Base-by-base conservation (phyloP, 345 rosid genomes). In the Eucalyptus regnans region DNA sequence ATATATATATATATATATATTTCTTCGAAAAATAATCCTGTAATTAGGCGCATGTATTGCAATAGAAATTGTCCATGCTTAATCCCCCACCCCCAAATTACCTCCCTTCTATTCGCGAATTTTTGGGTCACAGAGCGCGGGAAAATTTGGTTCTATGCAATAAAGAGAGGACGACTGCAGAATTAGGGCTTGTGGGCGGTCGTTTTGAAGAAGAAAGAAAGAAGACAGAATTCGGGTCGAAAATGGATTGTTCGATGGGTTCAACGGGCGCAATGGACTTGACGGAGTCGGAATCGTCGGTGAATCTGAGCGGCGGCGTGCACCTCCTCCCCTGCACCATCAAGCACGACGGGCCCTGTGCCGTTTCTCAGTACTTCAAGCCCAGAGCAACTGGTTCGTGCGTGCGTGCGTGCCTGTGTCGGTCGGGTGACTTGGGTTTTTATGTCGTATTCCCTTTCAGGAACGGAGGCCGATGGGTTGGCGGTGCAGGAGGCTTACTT, bases 241-340 rank as follows among this genome's bases (percentile, higher is more conserved):
- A 87, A 31, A 86, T 86, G 87, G 27, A 88, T 50, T 37, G 29
- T 41, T 20, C 27, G 48, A 41, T 22, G 46, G 89, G 88, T 50
- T 84, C 90, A 12, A 81, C 88, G 58, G 95, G 95, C 88, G 90
- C 87, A 50, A 92, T 94, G 90, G 93, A 94, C 33, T 79, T 94
- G 85, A 62, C 50, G 87, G 87, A 29, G 91, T 81, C 27, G 87
- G 50, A 89, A 88, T 85, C 89, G 44, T 62, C 54, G 86, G 86
- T 51, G 88, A 92, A 94, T 88, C 90, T 97, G 54, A 95, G 92
- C 23, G 90, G 94, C 76, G 89, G 92, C 48, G 95, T 97, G 58
- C 99, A 96, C 90, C 94, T 92, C 37, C 95, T 96, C n/a, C 99
- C 99, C 89, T 97, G 99, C 91, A 93, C 96, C 93, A 91, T 97